Base-by-base conservation (phyloP, 2,329 filamentous ascomycete genomes). In the Conoideocrella luteorostrata region DNA sequence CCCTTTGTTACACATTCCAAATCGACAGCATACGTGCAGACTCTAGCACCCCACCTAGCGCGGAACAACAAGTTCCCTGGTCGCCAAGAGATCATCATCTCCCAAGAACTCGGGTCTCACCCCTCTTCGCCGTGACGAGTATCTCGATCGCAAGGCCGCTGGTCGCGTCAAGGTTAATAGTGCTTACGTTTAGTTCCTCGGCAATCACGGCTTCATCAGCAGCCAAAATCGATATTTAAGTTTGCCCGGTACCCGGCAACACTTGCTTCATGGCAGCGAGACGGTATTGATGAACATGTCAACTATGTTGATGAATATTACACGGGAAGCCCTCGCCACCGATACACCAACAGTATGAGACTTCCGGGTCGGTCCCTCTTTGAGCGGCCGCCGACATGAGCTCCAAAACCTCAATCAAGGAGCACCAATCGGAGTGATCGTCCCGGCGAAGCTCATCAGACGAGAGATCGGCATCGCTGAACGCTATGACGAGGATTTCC, bases 51-150 rank as follows among this genome's bases (percentile, higher is more conserved):
- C n/a, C n/a, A n/a, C n/a, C n/a, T n/a, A n/a, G n/a, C n/a, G n/a
- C n/a, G n/a, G n/a, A n/a, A n/a, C n/a, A n/a, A n/a, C n/a, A n/a
- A 97, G 86, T 98, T 98, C 88, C 93, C 93, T 59, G 93, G 93
- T 73, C 91, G 93, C 77, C 93, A 98, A 83, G 98, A 98, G 89
- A 97, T 98, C 78, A 96, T 98, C 66, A 85, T 97, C 77, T 94
- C 87, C n/a, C 80, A 98, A 97, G 89, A 98, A 98, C 84, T 98
- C 93, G 93, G 93, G 93, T 61, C 98, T 98, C 87, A 98, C 93
- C 53, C 90, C 90, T 68, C 88, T 98, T 64, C 86, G 88, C 66
- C 90, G 93, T 63, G 93, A 97, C 61, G 93, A 98, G 73, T 98
- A 97, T 78, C 78, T 95, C 68, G 82, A 89, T 73, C 87, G 91